Percentiles rank a stretch among this genome's conserved stretches.
phyloP scores from a whole-genome alignment of 1,139 yeast genomes.

The Zhuliangozyma blackwelliae region DNA sequence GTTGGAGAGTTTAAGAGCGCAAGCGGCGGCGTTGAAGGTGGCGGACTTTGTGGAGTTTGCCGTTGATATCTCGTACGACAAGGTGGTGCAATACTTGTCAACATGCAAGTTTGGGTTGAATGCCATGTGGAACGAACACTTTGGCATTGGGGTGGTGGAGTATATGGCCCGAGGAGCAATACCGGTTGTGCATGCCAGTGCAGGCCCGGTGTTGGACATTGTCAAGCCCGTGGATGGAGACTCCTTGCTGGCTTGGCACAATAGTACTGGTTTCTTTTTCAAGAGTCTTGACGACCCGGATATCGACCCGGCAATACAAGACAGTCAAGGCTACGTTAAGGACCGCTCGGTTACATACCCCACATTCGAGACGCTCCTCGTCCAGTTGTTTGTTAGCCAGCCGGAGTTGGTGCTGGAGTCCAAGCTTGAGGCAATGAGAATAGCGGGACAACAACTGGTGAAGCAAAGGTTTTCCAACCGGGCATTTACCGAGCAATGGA shows the following conservation, averaged over 20 bases:
- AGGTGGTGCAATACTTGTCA: slow-evolving; percentile 52
- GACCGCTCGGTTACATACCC: slow-evolving; percentile 26
- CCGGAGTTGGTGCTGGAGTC: slow-evolving; percentile 31
- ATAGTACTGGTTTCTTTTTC: slow-evolving; percentile 72
- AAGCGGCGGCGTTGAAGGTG: slow-evolving; percentile 48
- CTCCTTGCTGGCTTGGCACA: slow-evolving; percentile 23
- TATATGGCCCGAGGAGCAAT: slow-evolving; percentile 82
- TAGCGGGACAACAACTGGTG: slow-evolving; percentile 50
- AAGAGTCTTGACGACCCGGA: slow-evolving; percentile 53
- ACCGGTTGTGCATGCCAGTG: slow-evolving; percentile 86
- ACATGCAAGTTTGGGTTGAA: slow-evolving; percentile 75
- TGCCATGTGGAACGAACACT: slow-evolving; percentile 99
- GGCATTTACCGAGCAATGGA: slow-evolving; percentile 63
- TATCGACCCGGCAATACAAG: slow-evolving; percentile 39
- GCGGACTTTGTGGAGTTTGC: slow-evolving; percentile 55
- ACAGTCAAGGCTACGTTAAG: slow-evolving; percentile 10
- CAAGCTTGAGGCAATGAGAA: slow-evolving; percentile 42
- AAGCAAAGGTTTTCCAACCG: slow-evolving; percentile 63
- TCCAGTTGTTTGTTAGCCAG: slow-evolving; percentile 38
- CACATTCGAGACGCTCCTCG: slow-evolving; percentile 31
- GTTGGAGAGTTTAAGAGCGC: slow-evolving; percentile 45
- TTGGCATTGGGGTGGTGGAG: slow-evolving; percentile 96
- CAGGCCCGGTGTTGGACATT: slow-evolving; percentile 90
- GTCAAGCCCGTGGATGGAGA: slow-evolving; percentile 31
- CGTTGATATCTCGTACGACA: slow-evolving; percentile 70